Conservation (phyloP, 2,329 filamentous ascomycete genomes). For the Tolypocladium sp. region DNA sequence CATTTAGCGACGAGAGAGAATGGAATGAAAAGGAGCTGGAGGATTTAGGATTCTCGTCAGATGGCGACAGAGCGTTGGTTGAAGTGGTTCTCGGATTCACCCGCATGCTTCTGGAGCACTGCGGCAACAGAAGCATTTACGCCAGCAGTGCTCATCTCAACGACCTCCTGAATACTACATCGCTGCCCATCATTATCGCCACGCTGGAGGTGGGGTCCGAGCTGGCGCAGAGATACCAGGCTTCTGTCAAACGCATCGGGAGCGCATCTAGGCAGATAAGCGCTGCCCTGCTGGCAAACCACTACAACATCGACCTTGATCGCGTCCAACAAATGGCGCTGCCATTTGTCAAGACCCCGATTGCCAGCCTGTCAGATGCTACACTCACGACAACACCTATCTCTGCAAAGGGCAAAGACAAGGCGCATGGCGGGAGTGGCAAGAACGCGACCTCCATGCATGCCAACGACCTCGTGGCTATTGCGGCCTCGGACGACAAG, state of each 20-base stretch:
- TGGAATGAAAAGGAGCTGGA: constrained; percentile 39
- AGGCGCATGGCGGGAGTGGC: constrained; percentile 30
- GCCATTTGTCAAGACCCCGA: constrained; percentile 68
- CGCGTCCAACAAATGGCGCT: constrained; percentile 75
- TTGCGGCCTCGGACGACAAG: constrained; percentile 52
- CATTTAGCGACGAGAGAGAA: constrained; percentile 36
- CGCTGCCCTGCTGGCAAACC: constrained; percentile 67
- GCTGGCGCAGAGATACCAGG: constrained; percentile 86
- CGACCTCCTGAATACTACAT: constrained; percentile 80
- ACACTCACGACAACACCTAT: constrained; percentile 43
- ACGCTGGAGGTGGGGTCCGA: constrained; percentile 76
- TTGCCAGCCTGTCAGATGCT: constrained; percentile 41
- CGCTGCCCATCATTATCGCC: constrained; percentile 65
- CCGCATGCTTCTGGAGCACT: constrained; percentile 81
- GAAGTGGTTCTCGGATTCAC: constrained; percentile 80
- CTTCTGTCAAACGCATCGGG: constrained; percentile 70
- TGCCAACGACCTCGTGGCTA: constrained; percentile 73
- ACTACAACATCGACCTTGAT: constrained; percentile 74
- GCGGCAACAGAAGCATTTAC: constrained; percentile 93
- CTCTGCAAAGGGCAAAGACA: constrained; percentile 72
- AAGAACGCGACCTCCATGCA: constrained; percentile 52
- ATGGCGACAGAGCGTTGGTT: constrained; percentile 74
- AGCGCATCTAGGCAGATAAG: constrained; percentile 58
- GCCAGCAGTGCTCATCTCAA: constrained; percentile 86
- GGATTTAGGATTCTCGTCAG: constrained; percentile 54